Percentiles rank a stretch among this genome's conserved stretches.
Conservation (phyloP, 106 monocot genomes). For the Allium fistulosum region DNA sequence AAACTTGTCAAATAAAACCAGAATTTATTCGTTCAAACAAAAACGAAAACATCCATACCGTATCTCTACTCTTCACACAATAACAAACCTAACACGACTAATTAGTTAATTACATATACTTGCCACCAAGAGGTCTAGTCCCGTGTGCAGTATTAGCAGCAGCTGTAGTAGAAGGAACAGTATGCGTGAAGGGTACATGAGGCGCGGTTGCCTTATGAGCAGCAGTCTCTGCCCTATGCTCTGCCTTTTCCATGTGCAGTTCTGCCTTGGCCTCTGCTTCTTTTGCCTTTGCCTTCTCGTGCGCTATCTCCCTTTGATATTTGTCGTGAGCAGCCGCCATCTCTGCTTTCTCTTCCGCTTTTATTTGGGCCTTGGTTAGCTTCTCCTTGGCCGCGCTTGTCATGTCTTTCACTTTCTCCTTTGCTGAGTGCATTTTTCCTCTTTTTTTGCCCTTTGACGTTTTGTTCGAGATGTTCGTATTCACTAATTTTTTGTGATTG, state of each 20-base stretch:
- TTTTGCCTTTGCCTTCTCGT: conserved; percentile 37
- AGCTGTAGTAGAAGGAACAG: too few relatives aligned
- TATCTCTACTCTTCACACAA: too few relatives aligned
- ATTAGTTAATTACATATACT: too few relatives aligned
- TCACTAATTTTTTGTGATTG: neutral
- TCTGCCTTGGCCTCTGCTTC: conserved; percentile 35
- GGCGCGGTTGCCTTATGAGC: neutral
- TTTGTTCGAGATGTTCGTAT: neutral
- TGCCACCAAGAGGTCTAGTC: too few relatives aligned
- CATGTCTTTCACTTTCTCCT: conserved; percentile 47
- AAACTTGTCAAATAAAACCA: too few relatives aligned
- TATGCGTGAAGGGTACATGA: neutral
- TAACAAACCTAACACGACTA: too few relatives aligned
- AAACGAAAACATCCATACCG: too few relatives aligned
- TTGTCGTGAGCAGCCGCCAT: conserved; percentile 21
- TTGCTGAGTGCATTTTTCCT: conserved; percentile 28
- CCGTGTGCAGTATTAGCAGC: too few relatives aligned
- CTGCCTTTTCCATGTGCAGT: conserved; percentile 38
- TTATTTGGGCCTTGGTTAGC: conserved; percentile 23
- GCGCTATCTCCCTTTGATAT: conserved; percentile 28
- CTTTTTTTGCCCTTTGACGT: neutral
- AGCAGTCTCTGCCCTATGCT: conserved; percentile 20
- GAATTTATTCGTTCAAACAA: too few relatives aligned
- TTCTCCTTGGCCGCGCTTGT: conserved; percentile 44
- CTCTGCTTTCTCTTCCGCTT: conserved; percentile 34